Percentiles rank a stretch among this genome's conserved stretches.
Conservation (phyloP, 495 filamentous ascomycete species). For the Tuber borchii region DNA sequence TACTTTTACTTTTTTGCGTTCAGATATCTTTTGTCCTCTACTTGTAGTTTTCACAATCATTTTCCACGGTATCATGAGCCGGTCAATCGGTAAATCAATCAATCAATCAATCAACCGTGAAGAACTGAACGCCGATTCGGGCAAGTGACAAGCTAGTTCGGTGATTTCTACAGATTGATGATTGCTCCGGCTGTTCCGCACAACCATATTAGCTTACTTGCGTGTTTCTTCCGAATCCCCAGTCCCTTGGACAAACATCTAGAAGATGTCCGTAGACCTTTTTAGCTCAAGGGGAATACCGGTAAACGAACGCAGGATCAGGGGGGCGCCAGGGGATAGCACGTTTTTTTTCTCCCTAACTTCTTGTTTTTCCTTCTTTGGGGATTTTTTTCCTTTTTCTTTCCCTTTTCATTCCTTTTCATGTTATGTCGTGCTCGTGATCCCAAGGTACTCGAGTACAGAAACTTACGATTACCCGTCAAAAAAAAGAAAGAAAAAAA, state of each 20-base stretch:
- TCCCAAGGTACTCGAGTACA: neutral
- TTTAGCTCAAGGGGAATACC: neutral
- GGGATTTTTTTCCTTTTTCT: neutral
- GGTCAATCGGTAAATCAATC: neutral
- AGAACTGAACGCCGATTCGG: neutral
- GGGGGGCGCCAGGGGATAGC: neutral
- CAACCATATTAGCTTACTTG: neutral
- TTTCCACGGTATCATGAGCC: neutral
- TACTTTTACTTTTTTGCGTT: neutral
- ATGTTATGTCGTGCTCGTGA: neutral
- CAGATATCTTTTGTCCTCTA: neutral
- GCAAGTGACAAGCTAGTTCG: neutral
- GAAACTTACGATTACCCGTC: neutral
- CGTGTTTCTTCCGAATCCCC: neutral
- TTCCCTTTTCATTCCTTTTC: neutral
- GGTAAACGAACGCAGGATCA: neutral
- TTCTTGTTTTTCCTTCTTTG: neutral
- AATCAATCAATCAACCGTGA: neutral
- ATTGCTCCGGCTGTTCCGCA: neutral
- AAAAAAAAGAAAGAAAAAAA: neutral
- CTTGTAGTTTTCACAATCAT: neutral
- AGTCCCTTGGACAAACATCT: neutral
- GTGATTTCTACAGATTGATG: conserved; percentile 1
- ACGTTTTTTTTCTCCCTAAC: neutral
- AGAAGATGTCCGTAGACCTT: neutral